Evolutionary conservation across 768 basidiomycete genomes (phyloP).

Genomic region (Tricholoma sp.): DNA sequence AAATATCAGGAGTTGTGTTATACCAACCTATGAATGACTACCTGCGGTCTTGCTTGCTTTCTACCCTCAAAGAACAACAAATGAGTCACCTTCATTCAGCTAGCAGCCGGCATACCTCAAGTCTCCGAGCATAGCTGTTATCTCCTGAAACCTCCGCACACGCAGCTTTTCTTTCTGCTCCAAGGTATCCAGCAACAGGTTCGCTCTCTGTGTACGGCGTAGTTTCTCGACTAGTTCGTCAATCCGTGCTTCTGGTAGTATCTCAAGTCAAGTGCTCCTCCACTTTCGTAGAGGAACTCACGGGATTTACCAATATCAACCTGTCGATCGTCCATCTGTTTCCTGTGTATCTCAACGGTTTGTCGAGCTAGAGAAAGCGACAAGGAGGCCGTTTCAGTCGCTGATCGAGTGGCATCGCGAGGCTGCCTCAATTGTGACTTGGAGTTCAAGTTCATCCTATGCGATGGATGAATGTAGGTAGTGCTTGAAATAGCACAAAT

Average conservation of each 20-base stretch:
- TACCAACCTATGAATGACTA: background rate
- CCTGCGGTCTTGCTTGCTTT: background rate
- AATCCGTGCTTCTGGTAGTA: slow-evolving; percentile 1
- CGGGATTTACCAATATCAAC: slow-evolving; percentile 5
- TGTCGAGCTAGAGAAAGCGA: slow-evolving; percentile 1
- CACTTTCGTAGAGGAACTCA: background rate
- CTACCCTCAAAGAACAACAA: background rate
- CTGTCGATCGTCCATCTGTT: slow-evolving; percentile 11
- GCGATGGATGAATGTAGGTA: background rate
- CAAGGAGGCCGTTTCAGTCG: background rate
- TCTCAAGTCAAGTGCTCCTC: background rate
- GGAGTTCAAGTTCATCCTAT: slow-evolving; percentile 6
- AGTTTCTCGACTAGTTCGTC: slow-evolving; percentile 5
- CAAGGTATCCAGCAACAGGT: slow-evolving; percentile 17
- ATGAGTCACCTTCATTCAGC: background rate
- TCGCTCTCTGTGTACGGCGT: slow-evolving; percentile 10
- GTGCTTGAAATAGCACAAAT: background rate
- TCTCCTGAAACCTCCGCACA: slow-evolving; percentile 19
- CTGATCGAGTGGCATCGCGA: slow-evolving; percentile 3
- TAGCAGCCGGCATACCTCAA: slow-evolving; percentile 10
- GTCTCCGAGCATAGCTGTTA: slow-evolving; percentile 11
- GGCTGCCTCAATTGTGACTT: slow-evolving; percentile 3
- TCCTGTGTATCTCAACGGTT: background rate
- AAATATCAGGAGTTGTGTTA: background rate
- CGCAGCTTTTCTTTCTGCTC: slow-evolving; percentile 21